A percentile compares a stretch with the other conserved stretches of the same genome.
phyloP scores from a whole-genome alignment of 1,284 basidiomycete genomes.

The Boletus sp. region DNA sequence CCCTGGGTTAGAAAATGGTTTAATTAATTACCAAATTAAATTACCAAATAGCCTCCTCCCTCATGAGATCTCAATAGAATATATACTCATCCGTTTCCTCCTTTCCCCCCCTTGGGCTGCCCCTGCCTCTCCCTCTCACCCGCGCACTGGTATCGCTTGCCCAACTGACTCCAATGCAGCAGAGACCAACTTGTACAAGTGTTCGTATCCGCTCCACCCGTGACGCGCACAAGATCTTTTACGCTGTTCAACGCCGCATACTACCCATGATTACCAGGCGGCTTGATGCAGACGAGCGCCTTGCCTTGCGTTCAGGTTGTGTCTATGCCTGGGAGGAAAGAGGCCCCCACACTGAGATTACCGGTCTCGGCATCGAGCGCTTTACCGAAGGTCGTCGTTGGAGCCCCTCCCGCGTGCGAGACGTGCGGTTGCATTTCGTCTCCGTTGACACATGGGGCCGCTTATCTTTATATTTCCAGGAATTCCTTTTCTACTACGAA shows the following conservation, averaged over 20 bases:
- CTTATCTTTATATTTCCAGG: conserved; percentile 39
- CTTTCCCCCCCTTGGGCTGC: conserved; percentile 6
- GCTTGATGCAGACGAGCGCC: conserved; percentile 71
- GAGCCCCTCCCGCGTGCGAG: conserved; percentile 74
- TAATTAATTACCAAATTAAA: conserved; percentile 40
- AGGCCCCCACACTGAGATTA: conserved; percentile 69
- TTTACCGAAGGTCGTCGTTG: conserved; percentile 77
- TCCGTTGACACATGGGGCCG: background rate
- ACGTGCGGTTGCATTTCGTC: conserved; percentile 45
- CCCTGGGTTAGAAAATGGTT: conserved; percentile 31
- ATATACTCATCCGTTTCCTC: conserved; percentile 27
- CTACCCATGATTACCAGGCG: conserved; percentile 73
- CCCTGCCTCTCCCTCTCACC: conserved; percentile 4
- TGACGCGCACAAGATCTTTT: conserved; percentile 79
- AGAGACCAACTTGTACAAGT: conserved; percentile 64
- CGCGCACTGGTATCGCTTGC: background rate
- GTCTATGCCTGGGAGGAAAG: conserved; percentile 85
- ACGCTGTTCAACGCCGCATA: conserved; percentile 58
- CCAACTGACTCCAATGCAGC: conserved; percentile 43
- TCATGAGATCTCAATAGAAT: conserved; percentile 33
- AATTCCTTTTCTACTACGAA: conserved; percentile 79
- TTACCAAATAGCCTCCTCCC: conserved; percentile 28
- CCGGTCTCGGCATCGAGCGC: conserved; percentile 72
- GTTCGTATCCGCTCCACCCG: conserved; percentile 69
- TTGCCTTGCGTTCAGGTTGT: conserved; percentile 61